Percentiles rank a stretch among this genome's conserved stretches.
Evolutionary conservation across 2,329 filamentous ascomycete genomes (phyloP).

Genomic region (Aspergillus latus): DNA sequence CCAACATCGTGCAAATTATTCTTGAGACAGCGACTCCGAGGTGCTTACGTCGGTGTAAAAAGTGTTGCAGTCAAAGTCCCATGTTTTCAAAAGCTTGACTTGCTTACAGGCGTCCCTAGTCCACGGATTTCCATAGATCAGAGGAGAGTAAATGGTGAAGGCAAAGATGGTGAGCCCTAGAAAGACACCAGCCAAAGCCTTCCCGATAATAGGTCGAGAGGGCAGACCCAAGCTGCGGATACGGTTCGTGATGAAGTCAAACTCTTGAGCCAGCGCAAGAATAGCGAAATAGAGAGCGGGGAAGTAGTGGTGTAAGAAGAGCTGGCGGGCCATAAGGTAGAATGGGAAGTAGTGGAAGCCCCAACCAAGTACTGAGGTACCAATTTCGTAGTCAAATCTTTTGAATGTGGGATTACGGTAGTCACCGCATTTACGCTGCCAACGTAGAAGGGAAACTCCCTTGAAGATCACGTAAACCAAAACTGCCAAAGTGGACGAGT

Average conservation of each 20-base stretch:
- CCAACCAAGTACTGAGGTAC: slow-evolving; percentile 87
- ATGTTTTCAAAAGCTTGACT: slow-evolving; percentile 81
- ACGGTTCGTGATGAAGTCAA: slow-evolving; percentile 79
- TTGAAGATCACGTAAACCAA: slow-evolving; percentile 80
- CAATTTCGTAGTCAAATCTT: slow-evolving; percentile 96
- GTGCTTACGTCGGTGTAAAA: slow-evolving; percentile 82
- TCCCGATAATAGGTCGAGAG: slow-evolving; percentile 71
- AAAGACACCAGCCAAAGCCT: slow-evolving; percentile 70
- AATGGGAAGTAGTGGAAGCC: slow-evolving; percentile 99
- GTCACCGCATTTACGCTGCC: slow-evolving; percentile 90
- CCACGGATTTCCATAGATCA: slow-evolving; percentile 93
- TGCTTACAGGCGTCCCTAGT: slow-evolving; percentile 82
- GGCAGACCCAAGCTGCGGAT: slow-evolving; percentile 67
- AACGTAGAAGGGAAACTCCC: slow-evolving; percentile 79
- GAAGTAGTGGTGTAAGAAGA: slow-evolving; percentile 98
- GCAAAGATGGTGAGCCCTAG: slow-evolving; percentile 70
- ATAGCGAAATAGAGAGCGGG: slow-evolving; percentile 95
- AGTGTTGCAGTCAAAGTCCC: slow-evolving; percentile 98
- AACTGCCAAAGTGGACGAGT: slow-evolving; percentile 77
- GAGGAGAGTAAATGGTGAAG: slow-evolving; percentile 81
- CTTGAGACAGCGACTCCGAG: slow-evolving; percentile 30
- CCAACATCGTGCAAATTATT: slow-evolving; percentile 18
- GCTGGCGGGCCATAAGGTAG: slow-evolving; percentile 94
- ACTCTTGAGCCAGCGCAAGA: slow-evolving; percentile 81
- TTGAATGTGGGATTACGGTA: slow-evolving; percentile 82